A percentile compares a stretch with the other conserved stretches of the same genome.
Evolutionary conservation across 129 eudicot genomes (phyloP).

Genomic region (Artemisia argyi): DNA sequence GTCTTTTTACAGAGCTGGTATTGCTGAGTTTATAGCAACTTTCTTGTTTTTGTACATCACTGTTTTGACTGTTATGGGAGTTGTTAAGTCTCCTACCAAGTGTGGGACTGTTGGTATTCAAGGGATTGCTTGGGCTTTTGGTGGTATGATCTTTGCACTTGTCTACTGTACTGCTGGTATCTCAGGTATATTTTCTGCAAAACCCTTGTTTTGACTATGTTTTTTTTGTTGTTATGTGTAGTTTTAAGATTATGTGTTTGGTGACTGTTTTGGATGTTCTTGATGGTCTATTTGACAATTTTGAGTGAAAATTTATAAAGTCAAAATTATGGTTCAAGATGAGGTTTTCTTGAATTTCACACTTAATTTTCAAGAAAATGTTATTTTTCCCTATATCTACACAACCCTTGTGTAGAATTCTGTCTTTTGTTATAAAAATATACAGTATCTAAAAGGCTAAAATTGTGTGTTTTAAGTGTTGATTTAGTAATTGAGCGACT

Average conservation of each 20-base stretch:
- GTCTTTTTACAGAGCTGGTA: slow-evolving; percentile 95
- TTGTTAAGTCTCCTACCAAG: slow-evolving; percentile 48
- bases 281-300: background rate
- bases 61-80: slow-evolving; percentile 92
- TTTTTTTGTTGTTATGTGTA: background rate
- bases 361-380: background rate
- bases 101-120: slow-evolving; percentile 96
- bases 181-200: slow-evolving; percentile 52
- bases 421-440: too few species aligned
- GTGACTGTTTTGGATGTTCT: background rate
- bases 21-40: slow-evolving; percentile 92
- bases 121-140: slow-evolving; percentile 99
- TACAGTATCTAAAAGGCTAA: too few species aligned
- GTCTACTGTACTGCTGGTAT: slow-evolving; percentile 96
- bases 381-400: background rate
- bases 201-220: background rate
- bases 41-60: slow-evolving; percentile 83
- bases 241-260: background rate
- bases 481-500: too few species aligned
- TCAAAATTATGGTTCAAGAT: background rate
- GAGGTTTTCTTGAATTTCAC: slow-evolving; percentile 4
- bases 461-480: too few species aligned
- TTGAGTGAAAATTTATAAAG: background rate
- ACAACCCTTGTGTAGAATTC: too few species aligned
- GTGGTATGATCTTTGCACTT: slow-evolving; percentile 97